Percentiles rank a stretch among this genome's conserved stretches.
Conservation (phyloP, 768 basidiomycete genomes). For the Crepidotus variabilis region DNA sequence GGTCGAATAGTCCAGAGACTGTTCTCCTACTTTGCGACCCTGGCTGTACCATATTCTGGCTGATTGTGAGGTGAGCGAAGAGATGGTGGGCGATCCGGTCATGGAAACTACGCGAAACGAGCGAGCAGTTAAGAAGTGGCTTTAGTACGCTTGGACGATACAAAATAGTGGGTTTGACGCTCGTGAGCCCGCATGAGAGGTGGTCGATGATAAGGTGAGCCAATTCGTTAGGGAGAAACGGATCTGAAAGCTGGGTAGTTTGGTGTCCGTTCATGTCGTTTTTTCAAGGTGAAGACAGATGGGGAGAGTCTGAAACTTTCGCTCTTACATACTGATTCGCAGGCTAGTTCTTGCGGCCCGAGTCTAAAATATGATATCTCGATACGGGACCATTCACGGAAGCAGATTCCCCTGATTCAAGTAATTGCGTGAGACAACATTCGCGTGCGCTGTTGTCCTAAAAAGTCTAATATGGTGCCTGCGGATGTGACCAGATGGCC, state of each 20-base stretch:
- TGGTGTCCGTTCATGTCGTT: too few relatives aligned
- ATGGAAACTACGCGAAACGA: conserved; percentile 1
- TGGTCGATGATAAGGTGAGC: conserved; percentile 2
- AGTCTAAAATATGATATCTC: neutral
- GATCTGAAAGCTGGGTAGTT: too few relatives aligned
- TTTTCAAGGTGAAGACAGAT: too few relatives aligned
- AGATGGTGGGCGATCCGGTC: neutral
- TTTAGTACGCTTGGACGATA: neutral
- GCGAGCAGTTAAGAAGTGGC: neutral
- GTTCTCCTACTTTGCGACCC: neutral
- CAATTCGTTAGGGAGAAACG: neutral
- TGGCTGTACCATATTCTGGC: neutral
- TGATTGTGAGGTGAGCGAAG: conserved; percentile 1
- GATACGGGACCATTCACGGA: neutral
- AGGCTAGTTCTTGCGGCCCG: neutral
- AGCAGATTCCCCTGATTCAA: too few relatives aligned
- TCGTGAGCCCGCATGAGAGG: neutral
- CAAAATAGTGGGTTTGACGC: neutral
- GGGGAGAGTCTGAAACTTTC: too few relatives aligned
- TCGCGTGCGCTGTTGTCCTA: too few relatives aligned
- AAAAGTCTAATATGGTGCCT: too few relatives aligned
- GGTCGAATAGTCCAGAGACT: neutral
- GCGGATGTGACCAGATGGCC: too few relatives aligned
- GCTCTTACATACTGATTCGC: too few relatives aligned
- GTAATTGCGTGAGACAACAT: too few relatives aligned